Base-by-base conservation (phyloP, 495 filamentous ascomycete genomes). In the Cairneyella variabilis region DNA sequence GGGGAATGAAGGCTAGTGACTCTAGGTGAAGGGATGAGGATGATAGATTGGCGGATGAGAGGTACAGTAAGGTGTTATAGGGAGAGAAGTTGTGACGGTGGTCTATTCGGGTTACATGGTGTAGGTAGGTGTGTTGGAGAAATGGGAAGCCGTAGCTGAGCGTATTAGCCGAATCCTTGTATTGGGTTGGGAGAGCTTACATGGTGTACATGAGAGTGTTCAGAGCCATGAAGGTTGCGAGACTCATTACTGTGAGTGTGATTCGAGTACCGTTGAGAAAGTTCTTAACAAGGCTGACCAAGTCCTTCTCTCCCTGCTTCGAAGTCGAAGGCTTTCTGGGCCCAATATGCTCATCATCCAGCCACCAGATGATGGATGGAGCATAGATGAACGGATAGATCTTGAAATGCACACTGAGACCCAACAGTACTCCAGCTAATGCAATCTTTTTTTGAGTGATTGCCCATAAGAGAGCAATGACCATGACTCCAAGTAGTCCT, bases 321-420 rank as follows among this genome's bases (percentile, higher is more conserved):
- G 28, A 49, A 11, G 2, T 7, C 25, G 18, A 2, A 34, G 42
- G 14, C 38, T 28, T 47, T 14, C 14, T 37, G 26, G 30, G 18
- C 12, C 40, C 56, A 51, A 70, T 64, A 25, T 57, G 60, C 62
- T 82, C 76, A 0, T 68, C 67, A 58, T 89, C 88, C 74, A 96
- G 82, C 85, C 85, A 91, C 88, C 88, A 95, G 7, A 97, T 64
- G 25, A 97, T 88, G 0, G 89, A 85, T 0, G 82, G 75, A 0
- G 87, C 91, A 69, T 98, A 98, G 32, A 97, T 89, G 64, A 97
- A 95, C 0, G 93, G 93, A 64, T 97, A 98, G 50, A 98, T 98
- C 74, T 98, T 98, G 66, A 97, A 95, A 67, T 98, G 93, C 23
- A 96, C 92, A 1, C 83, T 78, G 28, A 97, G 69, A 0, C 93